Evolutionary conservation across 176 grass and related monocot genomes (phyloP), one percentile per base, ranked within the genome.

Genomic region (Oryza longistaminata): DNA sequence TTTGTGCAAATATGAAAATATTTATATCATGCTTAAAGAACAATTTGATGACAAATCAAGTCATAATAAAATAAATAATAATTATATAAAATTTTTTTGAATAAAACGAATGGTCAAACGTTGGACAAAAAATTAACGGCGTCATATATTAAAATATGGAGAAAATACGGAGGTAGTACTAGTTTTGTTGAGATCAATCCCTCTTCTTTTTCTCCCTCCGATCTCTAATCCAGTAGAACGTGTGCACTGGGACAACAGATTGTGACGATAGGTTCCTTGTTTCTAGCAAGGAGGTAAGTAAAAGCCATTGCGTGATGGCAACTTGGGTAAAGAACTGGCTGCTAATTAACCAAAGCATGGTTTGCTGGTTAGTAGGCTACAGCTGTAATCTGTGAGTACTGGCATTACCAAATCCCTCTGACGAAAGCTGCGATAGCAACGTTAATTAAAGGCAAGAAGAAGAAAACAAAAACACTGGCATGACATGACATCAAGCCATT

Each of bases 371-470:
- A 34, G 3, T 13, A n/a, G 21, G 53, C 48, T 82, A 61, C 49
- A 77, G 65, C 21, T 82, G 79, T 82, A 1, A 1, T 5, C 17
- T 62, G 3, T 10, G 29, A 15, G 34, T 19, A 44, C 64, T 33
- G 64, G 13, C 26, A 3, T 48, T 15, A 26, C 21, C 79, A 64
- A 50, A 22, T 11, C 29, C 4, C 8, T 66, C 15, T 82, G 62
- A 82, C 33, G 29, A 72, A 46, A 88, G 79, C 22, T 29, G 66
- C 0, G 52, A 88, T 26, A 55, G 58, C 27, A 83, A 73, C 14
- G 16, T 64, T 68, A 55, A 55, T 55, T 10, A 70, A 2, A 9
- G 5, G 11, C 2, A 1, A 6, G 19, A 24, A 19, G 46, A 24
- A 19, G 46, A 14, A 53, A 53, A 17, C 6, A 52, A 39, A 33